Base-by-base conservation (phyloP, 805 yeast genomes). In the Yarrowia bubula region DNA sequence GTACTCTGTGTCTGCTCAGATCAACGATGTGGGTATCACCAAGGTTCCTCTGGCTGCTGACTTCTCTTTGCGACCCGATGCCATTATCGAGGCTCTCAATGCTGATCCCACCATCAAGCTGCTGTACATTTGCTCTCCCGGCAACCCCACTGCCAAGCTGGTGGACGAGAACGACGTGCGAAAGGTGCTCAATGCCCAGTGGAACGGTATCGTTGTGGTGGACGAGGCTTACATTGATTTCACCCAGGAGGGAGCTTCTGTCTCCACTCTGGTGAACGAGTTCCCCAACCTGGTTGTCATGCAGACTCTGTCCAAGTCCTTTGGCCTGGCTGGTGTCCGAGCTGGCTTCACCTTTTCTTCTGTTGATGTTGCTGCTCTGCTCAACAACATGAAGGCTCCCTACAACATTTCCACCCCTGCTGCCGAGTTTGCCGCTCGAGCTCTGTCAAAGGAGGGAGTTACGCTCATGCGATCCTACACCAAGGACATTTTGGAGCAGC, bases 191-290 rank as follows among this genome's bases (percentile, higher is more conserved):
- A 68, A 75, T 3, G 77, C 80, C 46, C 77, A 75, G 5, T 86
- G 90, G 87, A 85, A 86, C 69, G 96, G 96, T 5, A 76, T 92
- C 32, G 84, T 95, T 8, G 88, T 93, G 15, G 86, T 90, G 1
- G 99, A 95, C 76, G 99, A 95, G 76, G 99, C 99, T 0, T 95
- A 95, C 74, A 84, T 95, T 63, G 99, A 95, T 74, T 95, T 95
- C 74, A 74, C 90, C 4, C 80, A 86, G 22, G 70, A 77, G 17
- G 90, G 89, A 11, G 82, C 88, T 8, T 90, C 97, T 0, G 74
- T 86, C 69, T 82, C 92, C 9, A 88, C 96, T 0, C 78, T 89
- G 68, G 98, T 92, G 1, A 90, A 86, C 74, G 82, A 87, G 71
- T 85, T 87, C 75, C 92, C 92, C 32, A 90, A 92, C 72, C 78